Percentiles rank a stretch among this genome's conserved stretches.
Conservation (phyloP, 2,329 filamentous ascomycete species). For the Fusarium nodosum region DNA sequence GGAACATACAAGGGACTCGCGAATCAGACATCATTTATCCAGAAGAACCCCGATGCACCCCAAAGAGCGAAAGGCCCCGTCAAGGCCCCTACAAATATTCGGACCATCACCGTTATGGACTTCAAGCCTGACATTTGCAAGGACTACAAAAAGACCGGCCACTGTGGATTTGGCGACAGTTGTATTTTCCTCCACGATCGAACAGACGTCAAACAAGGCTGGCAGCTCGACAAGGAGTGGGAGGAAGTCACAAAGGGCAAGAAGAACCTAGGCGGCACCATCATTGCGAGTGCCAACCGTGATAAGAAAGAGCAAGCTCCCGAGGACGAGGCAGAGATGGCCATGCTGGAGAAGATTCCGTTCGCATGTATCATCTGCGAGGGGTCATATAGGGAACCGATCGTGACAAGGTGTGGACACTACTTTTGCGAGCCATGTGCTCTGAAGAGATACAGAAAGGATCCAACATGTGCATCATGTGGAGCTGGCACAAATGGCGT, state of each 20-base stretch:
- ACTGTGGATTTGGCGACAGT: constrained; percentile 59
- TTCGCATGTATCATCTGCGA: constrained; percentile 92
- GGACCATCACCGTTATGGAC: constrained; percentile 90
- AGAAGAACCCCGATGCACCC: constrained; percentile 83
- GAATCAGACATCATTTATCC: constrained; percentile 80
- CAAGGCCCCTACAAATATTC: constrained; percentile 89
- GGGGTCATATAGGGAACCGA: constrained; percentile 80
- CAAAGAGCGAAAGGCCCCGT: constrained; percentile 82
- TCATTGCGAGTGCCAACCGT: constrained; percentile 71
- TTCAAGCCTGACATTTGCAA: constrained; percentile 96
- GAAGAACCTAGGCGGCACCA: constrained; percentile 71
- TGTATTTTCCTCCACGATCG: constrained; percentile 82
- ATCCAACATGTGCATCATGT: constrained; percentile 88
- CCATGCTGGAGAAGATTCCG: constrained; percentile 84
- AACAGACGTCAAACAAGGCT: constrained; percentile 88
- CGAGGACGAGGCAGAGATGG: constrained; percentile 72
- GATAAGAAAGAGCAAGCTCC: constrained; percentile 51
- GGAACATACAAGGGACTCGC: constrained; percentile 84
- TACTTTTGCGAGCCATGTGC: constrained; percentile 97
- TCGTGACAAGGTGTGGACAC: constrained; percentile 91
- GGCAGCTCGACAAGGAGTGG: constrained; percentile 96
- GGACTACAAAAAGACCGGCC: constrained; percentile 80
- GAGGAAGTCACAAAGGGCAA: constrained; percentile 83
- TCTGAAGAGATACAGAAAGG: constrained; percentile 85
- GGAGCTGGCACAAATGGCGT: constrained; percentile 87